These are phyloP conservation scores for Solanum peruvianum DNA, from an alignment of 257 asterid species.

Conservation along the genomic window DNA sequence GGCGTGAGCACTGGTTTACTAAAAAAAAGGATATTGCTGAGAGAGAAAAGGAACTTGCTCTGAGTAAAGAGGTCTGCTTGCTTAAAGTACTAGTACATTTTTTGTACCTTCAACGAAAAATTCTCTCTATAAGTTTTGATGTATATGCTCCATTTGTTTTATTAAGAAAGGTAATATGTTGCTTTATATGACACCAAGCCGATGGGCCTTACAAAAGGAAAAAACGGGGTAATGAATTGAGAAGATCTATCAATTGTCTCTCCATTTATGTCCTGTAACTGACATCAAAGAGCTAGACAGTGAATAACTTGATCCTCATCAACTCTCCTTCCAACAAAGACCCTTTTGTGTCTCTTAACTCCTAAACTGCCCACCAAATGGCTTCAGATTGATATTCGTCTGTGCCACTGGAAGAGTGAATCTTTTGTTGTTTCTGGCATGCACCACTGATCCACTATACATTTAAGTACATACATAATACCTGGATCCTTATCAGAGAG, in stretches of 20 bases:
- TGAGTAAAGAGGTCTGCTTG: conserved; percentile 52
- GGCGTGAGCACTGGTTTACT: conserved; percentile 81
- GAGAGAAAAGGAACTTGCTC: conserved; percentile 40
- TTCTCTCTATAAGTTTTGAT: conserved; percentile 2
- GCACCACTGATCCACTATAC: background rate
- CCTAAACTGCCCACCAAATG: background rate
- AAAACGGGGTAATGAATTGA: background rate
- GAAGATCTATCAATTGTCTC: background rate
- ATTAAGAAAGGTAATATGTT: background rate
- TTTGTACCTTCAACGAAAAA: background rate
- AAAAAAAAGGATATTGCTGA: conserved; percentile 57
- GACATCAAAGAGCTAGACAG: background rate
- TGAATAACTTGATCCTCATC: background rate
- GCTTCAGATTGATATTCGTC: background rate
- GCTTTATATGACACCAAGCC: background rate
- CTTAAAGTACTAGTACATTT: background rate
- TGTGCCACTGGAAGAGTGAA: background rate
- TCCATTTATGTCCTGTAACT: background rate
- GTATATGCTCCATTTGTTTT: background rate
- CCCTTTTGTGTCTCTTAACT: background rate
- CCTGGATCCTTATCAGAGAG: background rate
- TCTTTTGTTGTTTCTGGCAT: background rate
- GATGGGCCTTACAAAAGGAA: background rate
- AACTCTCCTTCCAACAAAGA: background rate
- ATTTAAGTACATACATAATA: background rate